phyloP scores from a whole-genome alignment of 2,329 filamentous ascomycete genomes.

The Cladophialophora psammophila region DNA sequence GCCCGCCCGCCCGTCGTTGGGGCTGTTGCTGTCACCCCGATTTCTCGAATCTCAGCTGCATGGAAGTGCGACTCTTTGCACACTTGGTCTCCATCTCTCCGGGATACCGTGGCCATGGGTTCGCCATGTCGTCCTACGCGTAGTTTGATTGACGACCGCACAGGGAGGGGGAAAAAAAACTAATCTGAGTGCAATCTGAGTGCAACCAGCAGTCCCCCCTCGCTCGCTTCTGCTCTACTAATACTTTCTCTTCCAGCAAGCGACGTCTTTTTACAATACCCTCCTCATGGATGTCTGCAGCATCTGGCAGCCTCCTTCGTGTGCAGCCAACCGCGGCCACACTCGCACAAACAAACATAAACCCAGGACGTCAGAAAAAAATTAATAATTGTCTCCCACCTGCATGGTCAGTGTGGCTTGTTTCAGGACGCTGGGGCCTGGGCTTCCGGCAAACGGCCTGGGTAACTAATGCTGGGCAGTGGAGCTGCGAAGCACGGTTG shows the following conservation, averaged over 20 bases:
- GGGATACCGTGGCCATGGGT: conserved; percentile 28
- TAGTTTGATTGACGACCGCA: conserved; percentile 19
- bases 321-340: conserved; percentile 32
- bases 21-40: conserved; percentile 19
- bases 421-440: conserved; percentile 32
- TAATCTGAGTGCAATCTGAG: background rate
- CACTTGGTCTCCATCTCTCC: conserved; percentile 12
- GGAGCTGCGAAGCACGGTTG: conserved; percentile 20
- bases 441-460: conserved; percentile 15
- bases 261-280: conserved; percentile 32
- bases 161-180: background rate
- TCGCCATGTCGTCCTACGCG: conserved; percentile 25
- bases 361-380: conserved; percentile 25
- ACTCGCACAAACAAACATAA: conserved; percentile 29
- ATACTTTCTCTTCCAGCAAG: conserved; percentile 15
- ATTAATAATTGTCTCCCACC: conserved; percentile 13
- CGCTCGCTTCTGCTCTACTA: conserved; percentile 5
- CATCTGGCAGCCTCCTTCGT: conserved; percentile 29
- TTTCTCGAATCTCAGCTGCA: conserved; percentile 19
- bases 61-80: conserved; percentile 9
- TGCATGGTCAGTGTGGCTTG: conserved; percentile 30
- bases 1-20: background rate
- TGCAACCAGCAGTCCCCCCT: too few species aligned
- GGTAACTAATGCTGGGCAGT: conserved; percentile 11
- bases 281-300: conserved; percentile 32